phyloP scores from a whole-genome alignment of 2,329 filamentous ascomycete species.

The Exutisphaerella laricina region DNA sequence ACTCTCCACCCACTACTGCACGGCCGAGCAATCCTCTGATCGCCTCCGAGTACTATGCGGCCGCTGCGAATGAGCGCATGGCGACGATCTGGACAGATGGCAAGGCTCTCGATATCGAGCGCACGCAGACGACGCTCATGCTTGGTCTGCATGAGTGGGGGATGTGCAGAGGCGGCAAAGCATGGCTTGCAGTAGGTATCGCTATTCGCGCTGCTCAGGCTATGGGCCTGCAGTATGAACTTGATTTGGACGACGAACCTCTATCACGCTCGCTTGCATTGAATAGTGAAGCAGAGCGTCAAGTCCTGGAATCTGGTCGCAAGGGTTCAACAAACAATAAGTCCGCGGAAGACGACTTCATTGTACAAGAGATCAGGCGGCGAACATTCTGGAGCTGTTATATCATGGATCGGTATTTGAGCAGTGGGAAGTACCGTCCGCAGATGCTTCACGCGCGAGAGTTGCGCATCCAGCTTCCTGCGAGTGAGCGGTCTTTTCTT shows the following conservation, averaged over 20 bases:
- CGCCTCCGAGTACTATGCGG: conserved; percentile 61
- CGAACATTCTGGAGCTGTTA: conserved; percentile 72
- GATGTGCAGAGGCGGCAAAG: conserved; percentile 55
- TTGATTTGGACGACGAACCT: conserved; percentile 37
- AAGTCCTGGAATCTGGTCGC: conserved; percentile 26
- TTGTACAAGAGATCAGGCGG: conserved; percentile 58
- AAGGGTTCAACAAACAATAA: conserved; percentile 24
- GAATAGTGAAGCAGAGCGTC: conserved; percentile 37
- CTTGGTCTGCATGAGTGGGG: conserved; percentile 68
- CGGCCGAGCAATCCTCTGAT: conserved; percentile 48
- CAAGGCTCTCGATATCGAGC: conserved; percentile 53
- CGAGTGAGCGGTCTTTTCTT: conserved; percentile 60
- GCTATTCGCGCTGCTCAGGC: conserved; percentile 57
- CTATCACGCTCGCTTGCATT: conserved; percentile 35
- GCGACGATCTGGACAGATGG: conserved; percentile 43
- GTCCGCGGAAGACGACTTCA: conserved; percentile 39
- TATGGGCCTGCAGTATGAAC: conserved; percentile 56
- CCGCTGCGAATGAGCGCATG: conserved; percentile 51
- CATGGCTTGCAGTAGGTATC: conserved; percentile 61
- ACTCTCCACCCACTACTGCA: conserved; percentile 46
- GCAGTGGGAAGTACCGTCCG: conserved; percentile 57
- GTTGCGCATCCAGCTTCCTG: conserved; percentile 61
- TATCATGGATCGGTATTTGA: conserved; percentile 64
- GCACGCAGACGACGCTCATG: conserved; percentile 65
- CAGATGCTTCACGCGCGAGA: conserved; percentile 56